phyloP scores from a whole-genome alignment of 768 basidiomycete species.

The Mycena kentingensis region DNA sequence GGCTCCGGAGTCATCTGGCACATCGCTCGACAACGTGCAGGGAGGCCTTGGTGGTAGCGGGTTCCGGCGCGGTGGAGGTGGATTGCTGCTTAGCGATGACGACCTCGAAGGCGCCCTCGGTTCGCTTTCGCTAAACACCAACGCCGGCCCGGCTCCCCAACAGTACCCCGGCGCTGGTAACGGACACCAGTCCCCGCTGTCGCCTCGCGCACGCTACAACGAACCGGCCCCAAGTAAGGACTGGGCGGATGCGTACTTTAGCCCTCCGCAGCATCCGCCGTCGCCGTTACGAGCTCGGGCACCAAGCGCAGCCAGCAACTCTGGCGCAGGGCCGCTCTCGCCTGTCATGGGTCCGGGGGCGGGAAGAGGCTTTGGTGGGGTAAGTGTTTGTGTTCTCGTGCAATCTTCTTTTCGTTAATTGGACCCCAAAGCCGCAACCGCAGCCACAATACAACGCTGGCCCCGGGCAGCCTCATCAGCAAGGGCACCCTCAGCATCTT shows the following conservation, averaged over 20 bases:
- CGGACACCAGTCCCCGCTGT: slow-evolving; percentile 55
- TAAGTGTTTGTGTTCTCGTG: background rate
- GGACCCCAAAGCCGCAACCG: background rate
- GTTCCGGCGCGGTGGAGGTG: slow-evolving; percentile 46
- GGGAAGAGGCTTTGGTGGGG: background rate
- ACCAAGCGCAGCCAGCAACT: background rate
- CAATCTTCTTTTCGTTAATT: background rate
- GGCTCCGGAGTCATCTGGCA: slow-evolving; percentile 1
- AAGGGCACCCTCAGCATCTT: slow-evolving; percentile 1
- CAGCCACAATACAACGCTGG: background rate
- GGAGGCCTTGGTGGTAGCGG: background rate
- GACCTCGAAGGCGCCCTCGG: slow-evolving; percentile 76
- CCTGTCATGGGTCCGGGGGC: background rate
- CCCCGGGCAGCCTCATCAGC: background rate
- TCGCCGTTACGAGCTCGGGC: slow-evolving; percentile 12
- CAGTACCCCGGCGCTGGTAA: slow-evolving; percentile 36
- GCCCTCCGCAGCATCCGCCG: background rate
- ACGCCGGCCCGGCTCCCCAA: slow-evolving; percentile 11
- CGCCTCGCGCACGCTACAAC: slow-evolving; percentile 36
- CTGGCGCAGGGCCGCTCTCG: background rate
- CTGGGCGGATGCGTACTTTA: slow-evolving; percentile 22
- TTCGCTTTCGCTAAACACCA: slow-evolving; percentile 51
- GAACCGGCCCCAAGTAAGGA: background rate
- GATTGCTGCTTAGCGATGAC: slow-evolving; percentile 74
- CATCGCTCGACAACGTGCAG: background rate